These are phyloP conservation scores for Pisolithus tinctorius DNA, from an alignment of 768 basidiomycete species.

Conservation along the genomic window DNA sequence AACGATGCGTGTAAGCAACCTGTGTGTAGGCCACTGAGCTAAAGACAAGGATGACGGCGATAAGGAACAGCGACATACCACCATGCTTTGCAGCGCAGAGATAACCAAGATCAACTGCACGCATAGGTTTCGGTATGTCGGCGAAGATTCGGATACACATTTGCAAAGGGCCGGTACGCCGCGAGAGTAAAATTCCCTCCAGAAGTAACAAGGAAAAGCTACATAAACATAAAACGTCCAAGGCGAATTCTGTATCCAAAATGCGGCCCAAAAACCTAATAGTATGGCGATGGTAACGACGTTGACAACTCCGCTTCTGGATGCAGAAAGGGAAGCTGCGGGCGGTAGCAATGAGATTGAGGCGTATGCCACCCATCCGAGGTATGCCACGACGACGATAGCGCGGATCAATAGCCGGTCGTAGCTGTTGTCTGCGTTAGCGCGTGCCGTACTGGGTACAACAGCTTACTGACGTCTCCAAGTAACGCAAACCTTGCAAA, in stretches of 20 bases:
- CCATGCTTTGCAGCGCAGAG: constrained; percentile 57
- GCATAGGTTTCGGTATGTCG: constrained; percentile 16
- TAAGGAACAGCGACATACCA: constrained; percentile 33
- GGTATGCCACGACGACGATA: constrained; percentile 67
- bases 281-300: constrained; percentile 24
- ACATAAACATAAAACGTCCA: constrained; percentile 73
- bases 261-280: constrained; percentile 38
- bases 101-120: constrained; percentile 30
- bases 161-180: constrained; percentile 15
- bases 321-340: constrained; percentile 12
- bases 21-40: constrained; percentile 17
- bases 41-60: not conserved
- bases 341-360: constrained; percentile 51
- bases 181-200: constrained; percentile 45
- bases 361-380: constrained; percentile 71
- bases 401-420: constrained; percentile 65
- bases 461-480: constrained; percentile 49
- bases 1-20: constrained; percentile 66
- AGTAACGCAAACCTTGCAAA: constrained; percentile 63
- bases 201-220: constrained; percentile 72
- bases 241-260: constrained; percentile 59
- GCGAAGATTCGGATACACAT: constrained; percentile 14
- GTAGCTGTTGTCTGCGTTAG: constrained; percentile 37
- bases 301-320: constrained; percentile 9
- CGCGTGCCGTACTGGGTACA: not conserved